Evolutionary conservation across 768 basidiomycete genomes (phyloP), one percentile per base, ranked within the genome.

Genomic region (Tephrocybe sp.): DNA sequence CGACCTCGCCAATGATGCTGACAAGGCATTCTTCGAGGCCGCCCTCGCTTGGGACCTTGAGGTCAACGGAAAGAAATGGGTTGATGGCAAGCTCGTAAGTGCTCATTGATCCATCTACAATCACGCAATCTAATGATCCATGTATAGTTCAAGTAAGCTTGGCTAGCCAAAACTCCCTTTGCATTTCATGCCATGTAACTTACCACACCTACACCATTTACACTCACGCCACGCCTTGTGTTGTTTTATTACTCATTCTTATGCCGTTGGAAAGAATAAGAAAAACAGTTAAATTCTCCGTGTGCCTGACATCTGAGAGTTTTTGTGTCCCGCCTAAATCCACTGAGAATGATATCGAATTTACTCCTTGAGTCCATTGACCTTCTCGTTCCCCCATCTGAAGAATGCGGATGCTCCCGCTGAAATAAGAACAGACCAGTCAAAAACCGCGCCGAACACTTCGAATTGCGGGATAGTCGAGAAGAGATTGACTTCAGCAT

Each of bases 11-110:
- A 86, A 87, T 53, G 74, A 73, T 19, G 83, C 73, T 9, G 87
- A 97, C 60, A 94, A 92, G 76, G 75, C 76, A 52, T 95, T 88
- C 82, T 94, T 98, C 63, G 92, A 93, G 77, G 88, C 78, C 58
- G 90, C 89, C 19, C 81, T 96, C 58, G 89, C 93, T 38, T 98
- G 96, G 96, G 93, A 96, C 73, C 71, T 95, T 53, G 83, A 87
- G 69, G 60, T 97, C 3, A 83, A 82, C 50, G 91, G 83, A 12
- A 89, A 86, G 76, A 75, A 76, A 62, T 92, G 87, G 86, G 84
- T 72, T 42, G 94, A 95, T 72, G 90, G 90, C 57, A 92, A 92
- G 79, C 88, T 84, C 67, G 87, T 92, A 66, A 75, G 90, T 81
- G 13, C 27, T 47, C 39, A 47, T n/a, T 39, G 24, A 34, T 28